Conservation (phyloP, 2,329 filamentous ascomycete genomes). For the Colletotrichum endophyticum region DNA sequence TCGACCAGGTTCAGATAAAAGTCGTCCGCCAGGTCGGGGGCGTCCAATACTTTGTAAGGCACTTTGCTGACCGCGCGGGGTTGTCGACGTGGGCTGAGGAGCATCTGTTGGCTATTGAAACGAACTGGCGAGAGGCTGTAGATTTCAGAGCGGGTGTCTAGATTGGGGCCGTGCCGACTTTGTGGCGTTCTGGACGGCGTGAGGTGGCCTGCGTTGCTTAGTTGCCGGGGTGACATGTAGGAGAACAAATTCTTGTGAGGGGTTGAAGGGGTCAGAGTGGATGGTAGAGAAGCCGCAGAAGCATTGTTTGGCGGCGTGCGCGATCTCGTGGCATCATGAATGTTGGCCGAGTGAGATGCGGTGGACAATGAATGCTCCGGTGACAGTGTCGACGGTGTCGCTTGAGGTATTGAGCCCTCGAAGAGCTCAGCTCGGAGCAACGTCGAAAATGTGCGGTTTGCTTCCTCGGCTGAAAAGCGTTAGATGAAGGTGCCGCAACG, state of each 20-base stretch:
- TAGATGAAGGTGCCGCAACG: neutral
- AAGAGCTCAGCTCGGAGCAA: constrained; percentile 92
- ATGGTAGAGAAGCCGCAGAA: constrained; percentile 67
- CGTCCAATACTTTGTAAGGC: constrained; percentile 96
- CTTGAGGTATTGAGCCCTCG: constrained; percentile 85
- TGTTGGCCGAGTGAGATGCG: constrained; percentile 54
- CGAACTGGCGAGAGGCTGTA: constrained; percentile 96
- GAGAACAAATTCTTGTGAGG: constrained; percentile 97
- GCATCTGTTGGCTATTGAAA: constrained; percentile 90
- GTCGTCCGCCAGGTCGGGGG: constrained; percentile 93
- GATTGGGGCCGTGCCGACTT: constrained; percentile 83
- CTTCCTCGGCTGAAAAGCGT: constrained; percentile 74
- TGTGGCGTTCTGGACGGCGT: constrained; percentile 90
- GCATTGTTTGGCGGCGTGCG: constrained; percentile 79
- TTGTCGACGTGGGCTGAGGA: constrained; percentile 87
- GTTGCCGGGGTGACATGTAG: constrained; percentile 79
- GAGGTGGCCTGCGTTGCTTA: constrained; percentile 76
- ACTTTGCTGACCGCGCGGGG: constrained; percentile 93
- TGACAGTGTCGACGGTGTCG: constrained; percentile 67
- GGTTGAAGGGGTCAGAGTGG: constrained; percentile 86
- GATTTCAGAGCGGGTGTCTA: constrained; percentile 89
- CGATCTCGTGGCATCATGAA: constrained; percentile 72
- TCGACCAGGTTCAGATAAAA: constrained; percentile 98
- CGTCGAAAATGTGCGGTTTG: constrained; percentile 89
- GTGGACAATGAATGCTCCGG: constrained; percentile 59